Evolutionary conservation across 2,329 filamentous ascomycete genomes (phyloP).

Genomic region (Botrytis pseudocinerea): DNA sequence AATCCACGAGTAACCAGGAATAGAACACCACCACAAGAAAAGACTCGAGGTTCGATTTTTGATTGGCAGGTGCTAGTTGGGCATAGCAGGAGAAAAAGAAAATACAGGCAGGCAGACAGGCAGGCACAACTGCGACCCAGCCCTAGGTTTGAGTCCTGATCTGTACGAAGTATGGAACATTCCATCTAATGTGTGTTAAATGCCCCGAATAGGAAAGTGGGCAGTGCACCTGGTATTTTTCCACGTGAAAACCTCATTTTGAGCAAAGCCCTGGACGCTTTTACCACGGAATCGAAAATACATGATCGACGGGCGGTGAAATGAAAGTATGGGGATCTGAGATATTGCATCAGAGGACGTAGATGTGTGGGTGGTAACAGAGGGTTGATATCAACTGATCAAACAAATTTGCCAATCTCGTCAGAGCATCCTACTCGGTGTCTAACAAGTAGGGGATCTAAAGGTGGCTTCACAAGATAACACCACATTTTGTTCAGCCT

Average conservation of each 20-base stretch:
- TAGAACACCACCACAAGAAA: background rate
- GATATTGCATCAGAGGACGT: conserved; percentile 6
- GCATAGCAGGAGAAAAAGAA: background rate
- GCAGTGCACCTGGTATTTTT: background rate
- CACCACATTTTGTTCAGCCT: conserved; percentile 11
- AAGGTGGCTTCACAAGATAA: conserved; percentile 12
- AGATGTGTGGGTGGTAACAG: conserved; percentile 12
- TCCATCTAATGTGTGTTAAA: conserved; percentile 9
- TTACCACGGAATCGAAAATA: background rate
- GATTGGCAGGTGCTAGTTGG: background rate
- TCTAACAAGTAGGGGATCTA: background rate
- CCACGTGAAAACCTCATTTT: background rate
- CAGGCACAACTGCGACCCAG: background rate
- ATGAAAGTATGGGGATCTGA: conserved; percentile 9
- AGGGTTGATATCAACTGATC: conserved; percentile 13
- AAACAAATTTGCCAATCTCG: background rate
- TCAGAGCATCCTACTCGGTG: conserved; percentile 8
- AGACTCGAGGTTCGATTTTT: background rate
- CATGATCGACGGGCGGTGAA: conserved; percentile 18
- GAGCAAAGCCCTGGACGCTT: conserved; percentile 15
- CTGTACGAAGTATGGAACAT: background rate
- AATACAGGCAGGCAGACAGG: background rate
- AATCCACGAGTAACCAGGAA: background rate
- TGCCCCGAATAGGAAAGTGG: conserved; percentile 4
- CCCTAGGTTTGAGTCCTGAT: background rate